Evolutionary conservation across 352 stramenopile genomes (phyloP).

Genomic region (Elongisporangium anandrum): DNA sequence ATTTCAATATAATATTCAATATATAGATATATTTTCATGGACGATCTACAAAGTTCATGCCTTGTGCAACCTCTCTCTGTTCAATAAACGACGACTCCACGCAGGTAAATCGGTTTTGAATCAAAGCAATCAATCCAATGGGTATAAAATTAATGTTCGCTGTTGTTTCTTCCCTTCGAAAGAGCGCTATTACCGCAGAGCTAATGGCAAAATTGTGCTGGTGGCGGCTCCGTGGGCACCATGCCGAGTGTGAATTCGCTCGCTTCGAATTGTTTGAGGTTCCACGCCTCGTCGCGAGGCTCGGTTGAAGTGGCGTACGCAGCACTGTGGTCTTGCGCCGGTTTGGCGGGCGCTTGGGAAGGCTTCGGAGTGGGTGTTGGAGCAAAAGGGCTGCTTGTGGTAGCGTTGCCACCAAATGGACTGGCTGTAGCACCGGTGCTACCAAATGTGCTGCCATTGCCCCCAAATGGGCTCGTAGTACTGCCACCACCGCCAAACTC

Average conservation of each 20-base stretch:
- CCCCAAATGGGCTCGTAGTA: conserved; percentile 13
- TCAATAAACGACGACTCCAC: too few species aligned
- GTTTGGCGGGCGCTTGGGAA: neutral
- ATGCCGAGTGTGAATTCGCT: conserved; percentile 49
- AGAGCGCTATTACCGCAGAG: too few species aligned
- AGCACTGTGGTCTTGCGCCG: conserved; percentile 1
- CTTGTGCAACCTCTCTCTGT: too few species aligned
- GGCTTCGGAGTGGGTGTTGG: neutral
- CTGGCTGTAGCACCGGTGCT: conserved; percentile 8
- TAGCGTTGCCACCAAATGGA: conserved; percentile 11
- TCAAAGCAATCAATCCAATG: too few species aligned
- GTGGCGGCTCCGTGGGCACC: conserved; percentile 54
- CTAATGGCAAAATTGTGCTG: conserved; percentile 46
- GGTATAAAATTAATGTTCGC: too few species aligned
- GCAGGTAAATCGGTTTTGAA: too few species aligned
- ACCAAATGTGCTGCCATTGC: conserved; percentile 8
- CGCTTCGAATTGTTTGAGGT: conserved; percentile 50
- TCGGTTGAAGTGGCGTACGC: conserved; percentile 5
- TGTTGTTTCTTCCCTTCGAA: too few species aligned
- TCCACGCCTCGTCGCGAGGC: conserved; percentile 58
- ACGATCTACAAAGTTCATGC: too few species aligned
- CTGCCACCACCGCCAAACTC: neutral
- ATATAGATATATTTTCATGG: too few species aligned
- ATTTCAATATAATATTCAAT: too few species aligned
- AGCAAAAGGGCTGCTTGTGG: conserved; percentile 2